Evolutionary conservation across 805 yeast species (phyloP).

Genomic region (Wickerhamiella vanderwaltii): DNA sequence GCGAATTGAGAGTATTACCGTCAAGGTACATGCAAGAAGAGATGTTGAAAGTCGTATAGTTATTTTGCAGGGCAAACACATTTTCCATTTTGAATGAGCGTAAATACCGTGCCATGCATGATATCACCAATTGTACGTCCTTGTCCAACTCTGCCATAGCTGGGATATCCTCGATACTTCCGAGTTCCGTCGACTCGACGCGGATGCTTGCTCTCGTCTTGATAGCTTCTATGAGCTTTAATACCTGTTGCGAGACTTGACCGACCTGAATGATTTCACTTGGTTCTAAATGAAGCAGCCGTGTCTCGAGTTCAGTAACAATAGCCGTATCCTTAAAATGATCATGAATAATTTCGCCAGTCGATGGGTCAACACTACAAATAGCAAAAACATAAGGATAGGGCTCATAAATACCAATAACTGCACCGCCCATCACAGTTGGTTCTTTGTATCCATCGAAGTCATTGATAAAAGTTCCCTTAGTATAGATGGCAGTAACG

Average conservation of each 20-base stretch:
- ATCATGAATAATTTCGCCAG: constrained; percentile 71
- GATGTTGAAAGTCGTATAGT: constrained; percentile 41
- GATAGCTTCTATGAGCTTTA: constrained; percentile 7
- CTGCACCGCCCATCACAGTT: constrained; percentile 18
- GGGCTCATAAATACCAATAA: constrained; percentile 19
- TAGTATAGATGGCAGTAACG: constrained; percentile 61
- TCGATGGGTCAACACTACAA: constrained; percentile 54
- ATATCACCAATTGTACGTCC: background rate
- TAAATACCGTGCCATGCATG: constrained; percentile 38
- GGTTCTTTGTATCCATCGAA: constrained; percentile 21
- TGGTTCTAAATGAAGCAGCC: constrained; percentile 64
- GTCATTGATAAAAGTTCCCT: constrained; percentile 71
- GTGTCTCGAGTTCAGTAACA: constrained; percentile 56
- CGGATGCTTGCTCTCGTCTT: constrained; percentile 11
- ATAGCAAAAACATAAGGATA: constrained; percentile 30
- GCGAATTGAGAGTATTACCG: constrained; percentile 50
- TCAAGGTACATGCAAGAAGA: constrained; percentile 42
- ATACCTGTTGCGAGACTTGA: constrained; percentile 25
- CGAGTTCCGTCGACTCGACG: constrained; percentile 17
- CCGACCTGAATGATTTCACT: constrained; percentile 52
- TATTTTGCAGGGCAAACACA: constrained; percentile 41
- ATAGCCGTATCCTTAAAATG: constrained; percentile 46
- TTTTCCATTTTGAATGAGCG: constrained; percentile 49
- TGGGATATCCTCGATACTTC: background rate
- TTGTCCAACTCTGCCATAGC: background rate